phyloP scores from a whole-genome alignment of 1,284 basidiomycete genomes.

The Moesziomyces antarcticus region DNA sequence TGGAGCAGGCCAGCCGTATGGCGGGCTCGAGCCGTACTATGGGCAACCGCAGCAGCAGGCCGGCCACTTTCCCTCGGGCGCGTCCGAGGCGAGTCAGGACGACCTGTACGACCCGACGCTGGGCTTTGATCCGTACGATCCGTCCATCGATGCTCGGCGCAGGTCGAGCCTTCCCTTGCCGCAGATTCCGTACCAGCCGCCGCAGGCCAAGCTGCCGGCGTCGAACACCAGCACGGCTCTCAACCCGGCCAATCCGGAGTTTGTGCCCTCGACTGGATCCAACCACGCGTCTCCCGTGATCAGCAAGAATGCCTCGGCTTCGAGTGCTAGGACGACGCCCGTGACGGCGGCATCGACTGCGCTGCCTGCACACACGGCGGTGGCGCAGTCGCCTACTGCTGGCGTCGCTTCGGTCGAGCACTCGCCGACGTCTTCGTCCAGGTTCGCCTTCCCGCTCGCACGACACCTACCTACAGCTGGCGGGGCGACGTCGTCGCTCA shows the following conservation, averaged over 20 bases:
- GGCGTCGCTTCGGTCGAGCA: slow-evolving; percentile 37
- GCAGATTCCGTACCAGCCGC: slow-evolving; percentile 19
- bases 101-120: slow-evolving; percentile 46
- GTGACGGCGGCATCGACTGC: slow-evolving; percentile 5
- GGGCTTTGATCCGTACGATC: slow-evolving; percentile 47
- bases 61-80: slow-evolving; percentile 29
- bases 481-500: slow-evolving; percentile 4
- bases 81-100: slow-evolving; percentile 42
- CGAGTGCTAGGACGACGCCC: neutral
- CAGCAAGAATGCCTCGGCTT: slow-evolving; percentile 17
- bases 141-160: slow-evolving; percentile 36
- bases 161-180: slow-evolving; percentile 44
- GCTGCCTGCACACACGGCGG: slow-evolving; percentile 11
- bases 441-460: slow-evolving; percentile 50
- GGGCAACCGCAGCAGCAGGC: slow-evolving; percentile 12
- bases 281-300: slow-evolving; percentile 42
- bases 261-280: slow-evolving; percentile 48
- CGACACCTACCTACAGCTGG: slow-evolving; percentile 28
- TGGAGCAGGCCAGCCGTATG: slow-evolving; percentile 13
- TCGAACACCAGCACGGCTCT: slow-evolving; percentile 24
- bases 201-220: slow-evolving; percentile 14
- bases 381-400: slow-evolving; percentile 28
- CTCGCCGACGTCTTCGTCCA: slow-evolving; percentile 44
- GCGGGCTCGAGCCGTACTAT: slow-evolving; percentile 23
- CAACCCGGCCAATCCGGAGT: slow-evolving; percentile 55